Conservation (phyloP, 371 early-diverging fungal species). For the Mucor piriformis region DNA sequence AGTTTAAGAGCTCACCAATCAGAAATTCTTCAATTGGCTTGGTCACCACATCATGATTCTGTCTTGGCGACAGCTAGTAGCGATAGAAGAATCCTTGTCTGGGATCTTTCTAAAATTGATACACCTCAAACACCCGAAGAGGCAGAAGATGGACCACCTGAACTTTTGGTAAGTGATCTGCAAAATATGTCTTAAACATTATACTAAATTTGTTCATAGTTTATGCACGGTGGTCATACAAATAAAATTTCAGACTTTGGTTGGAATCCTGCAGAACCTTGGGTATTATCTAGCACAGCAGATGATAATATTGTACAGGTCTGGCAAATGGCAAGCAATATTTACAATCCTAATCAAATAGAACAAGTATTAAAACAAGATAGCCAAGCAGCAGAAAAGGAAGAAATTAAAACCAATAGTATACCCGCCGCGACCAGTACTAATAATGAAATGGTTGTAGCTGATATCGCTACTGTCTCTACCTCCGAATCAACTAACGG, state of each 20-base stretch:
- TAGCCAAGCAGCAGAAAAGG: neutral
- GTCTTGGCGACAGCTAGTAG: slow-evolving; percentile 92
- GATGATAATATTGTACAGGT: slow-evolving; percentile 98
- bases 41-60: slow-evolving; percentile 94
- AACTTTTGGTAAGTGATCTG: slow-evolving; percentile 74
- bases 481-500: neutral
- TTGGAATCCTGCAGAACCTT: slow-evolving; percentile 97
- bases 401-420: neutral
- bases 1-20: slow-evolving; percentile 88
- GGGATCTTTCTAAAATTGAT: slow-evolving; percentile 95
- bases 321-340: slow-evolving; percentile 87
- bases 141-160: slow-evolving; percentile 97
- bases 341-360: slow-evolving; percentile 13
- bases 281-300: slow-evolving; percentile 95
- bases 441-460: neutral
- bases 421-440: neutral
- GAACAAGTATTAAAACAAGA: neutral
- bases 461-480: neutral
- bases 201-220: slow-evolving; percentile 48
- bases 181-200: neutral
- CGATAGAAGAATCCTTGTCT: slow-evolving; percentile 94
- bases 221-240: slow-evolving; percentile 99
- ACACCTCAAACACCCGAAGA: slow-evolving; percentile 92
- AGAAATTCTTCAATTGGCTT: slow-evolving; percentile 93
- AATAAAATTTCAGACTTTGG: slow-evolving; percentile 95